Percentiles rank a stretch among this genome's conserved stretches.
Evolutionary conservation across 2,329 filamentous ascomycete species (phyloP).

Genomic region (Decorospora gaudefroyi): DNA sequence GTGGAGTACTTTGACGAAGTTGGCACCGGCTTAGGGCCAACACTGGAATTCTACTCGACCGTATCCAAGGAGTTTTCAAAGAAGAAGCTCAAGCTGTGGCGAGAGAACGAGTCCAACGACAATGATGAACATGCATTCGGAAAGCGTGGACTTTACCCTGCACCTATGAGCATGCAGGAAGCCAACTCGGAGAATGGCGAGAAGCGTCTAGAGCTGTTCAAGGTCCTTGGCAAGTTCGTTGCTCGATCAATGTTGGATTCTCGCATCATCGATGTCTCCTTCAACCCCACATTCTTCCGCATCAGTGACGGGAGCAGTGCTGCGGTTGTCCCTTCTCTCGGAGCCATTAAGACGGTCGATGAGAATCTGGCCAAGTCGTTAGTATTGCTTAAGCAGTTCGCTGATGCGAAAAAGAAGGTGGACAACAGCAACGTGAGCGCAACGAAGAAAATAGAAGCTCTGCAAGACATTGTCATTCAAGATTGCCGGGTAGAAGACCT

Average conservation of each 20-base stretch:
- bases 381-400: constrained; percentile 85
- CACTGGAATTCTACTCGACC: constrained; percentile 95
- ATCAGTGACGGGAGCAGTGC: constrained; percentile 70
- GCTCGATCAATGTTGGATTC: constrained; percentile 98
- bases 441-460: constrained; percentile 71
- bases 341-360: constrained; percentile 87
- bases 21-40: constrained; percentile 91
- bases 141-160: constrained; percentile 83
- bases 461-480: constrained; percentile 72
- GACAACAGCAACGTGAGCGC: constrained; percentile 69
- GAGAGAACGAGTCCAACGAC: constrained; percentile 78
- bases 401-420: constrained; percentile 77
- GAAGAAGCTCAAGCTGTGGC: constrained; percentile 96
- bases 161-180: constrained; percentile 82
- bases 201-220: constrained; percentile 85
- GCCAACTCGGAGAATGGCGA: constrained; percentile 76
- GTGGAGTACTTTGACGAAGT: constrained; percentile 99
- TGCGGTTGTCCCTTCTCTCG: constrained; percentile 78
- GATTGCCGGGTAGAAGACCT: constrained; percentile 82
- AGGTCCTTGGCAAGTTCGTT: constrained; percentile 93
- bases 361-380: constrained; percentile 82
- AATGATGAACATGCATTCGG: constrained; percentile 83
- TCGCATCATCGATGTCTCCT: constrained; percentile 94
- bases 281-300: constrained; percentile 97
- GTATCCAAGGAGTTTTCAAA: constrained; percentile 97